phyloP scores from a whole-genome alignment of 2,329 filamentous ascomycete genomes.

The Epichloe coenophiala region DNA sequence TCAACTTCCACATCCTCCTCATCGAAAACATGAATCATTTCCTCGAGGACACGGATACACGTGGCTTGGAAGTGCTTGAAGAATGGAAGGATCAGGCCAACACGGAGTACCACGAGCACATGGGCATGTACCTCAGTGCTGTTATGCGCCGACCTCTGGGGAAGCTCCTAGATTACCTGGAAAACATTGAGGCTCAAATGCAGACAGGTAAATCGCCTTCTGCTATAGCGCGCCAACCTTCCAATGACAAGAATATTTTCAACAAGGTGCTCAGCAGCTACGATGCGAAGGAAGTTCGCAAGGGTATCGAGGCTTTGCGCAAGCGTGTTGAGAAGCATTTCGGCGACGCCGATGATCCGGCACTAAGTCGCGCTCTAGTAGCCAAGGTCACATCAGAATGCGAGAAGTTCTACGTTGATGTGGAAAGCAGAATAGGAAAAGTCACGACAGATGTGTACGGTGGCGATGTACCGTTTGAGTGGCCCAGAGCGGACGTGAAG shows the following conservation, averaged over 20 bases:
- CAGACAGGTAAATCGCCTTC: conserved; percentile 44
- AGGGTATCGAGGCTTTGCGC: conserved; percentile 77
- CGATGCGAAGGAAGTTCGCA: conserved; percentile 73
- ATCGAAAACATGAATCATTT: conserved; percentile 99
- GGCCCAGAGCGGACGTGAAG: conserved; percentile 51
- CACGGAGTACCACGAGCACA: conserved; percentile 71
- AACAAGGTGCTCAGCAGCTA: conserved; percentile 74
- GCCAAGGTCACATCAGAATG: conserved; percentile 45
- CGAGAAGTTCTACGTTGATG: conserved; percentile 47
- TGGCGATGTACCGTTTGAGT: conserved; percentile 51
- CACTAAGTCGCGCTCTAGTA: conserved; percentile 45
- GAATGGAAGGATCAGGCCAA: conserved; percentile 71
- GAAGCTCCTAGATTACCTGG: conserved; percentile 81
- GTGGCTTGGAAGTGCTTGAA: conserved; percentile 60
- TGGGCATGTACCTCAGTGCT: conserved; percentile 73
- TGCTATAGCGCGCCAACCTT: conserved; percentile 64
- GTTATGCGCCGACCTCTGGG: conserved; percentile 83
- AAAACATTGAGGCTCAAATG: conserved; percentile 68
- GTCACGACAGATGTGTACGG: conserved; percentile 51
- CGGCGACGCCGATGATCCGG: conserved; percentile 70
- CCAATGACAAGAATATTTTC: conserved; percentile 68
- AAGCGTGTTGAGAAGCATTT: conserved; percentile 97
- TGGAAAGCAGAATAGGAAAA: conserved; percentile 45
- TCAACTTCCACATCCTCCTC: conserved; percentile 93
- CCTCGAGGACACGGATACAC: conserved; percentile 74